These are phyloP conservation scores for Leccinum rimulosum DNA, from an alignment of 768 basidiomycete species.

Conservation along the genomic window DNA sequence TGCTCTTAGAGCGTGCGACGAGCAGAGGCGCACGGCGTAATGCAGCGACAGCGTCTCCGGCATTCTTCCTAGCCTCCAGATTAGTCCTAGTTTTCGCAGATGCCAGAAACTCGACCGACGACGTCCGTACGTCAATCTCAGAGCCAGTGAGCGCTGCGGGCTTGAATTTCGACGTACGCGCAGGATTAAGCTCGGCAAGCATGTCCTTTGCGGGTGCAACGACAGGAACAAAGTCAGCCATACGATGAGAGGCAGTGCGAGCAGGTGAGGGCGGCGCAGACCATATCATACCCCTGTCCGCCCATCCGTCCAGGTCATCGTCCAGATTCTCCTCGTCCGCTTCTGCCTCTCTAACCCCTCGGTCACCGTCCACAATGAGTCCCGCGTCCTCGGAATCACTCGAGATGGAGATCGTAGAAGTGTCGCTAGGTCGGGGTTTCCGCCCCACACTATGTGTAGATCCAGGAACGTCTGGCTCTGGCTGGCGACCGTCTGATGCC, in stretches of 20 bases:
- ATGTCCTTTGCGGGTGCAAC: background rate
- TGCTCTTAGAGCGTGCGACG: conserved; percentile 19
- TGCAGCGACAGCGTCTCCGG: background rate
- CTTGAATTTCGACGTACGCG: conserved; percentile 20
- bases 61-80: background rate
- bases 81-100: background rate
- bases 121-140: background rate
- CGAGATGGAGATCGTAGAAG: conserved; percentile 25
- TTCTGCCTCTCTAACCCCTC: background rate
- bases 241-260: background rate
- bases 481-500: background rate
- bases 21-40: conserved; percentile 18
- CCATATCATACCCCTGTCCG: conserved; percentile 26
- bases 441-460: background rate
- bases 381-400: conserved; percentile 24
- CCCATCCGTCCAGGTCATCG: conserved; percentile 8
- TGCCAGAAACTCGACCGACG: background rate
- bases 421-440: conserved; percentile 11
- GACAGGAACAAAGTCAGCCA: background rate
- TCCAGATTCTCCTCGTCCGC: background rate
- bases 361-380: background rate
- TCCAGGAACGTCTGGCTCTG: background rate
- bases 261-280: conserved; percentile 23
- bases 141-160: conserved; percentile 1
- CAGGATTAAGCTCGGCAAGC: background rate